Evolutionary conservation across 1,284 basidiomycete species (phyloP), one percentile per base, ranked within the genome.

Genomic region (Ganoderma boninense): DNA sequence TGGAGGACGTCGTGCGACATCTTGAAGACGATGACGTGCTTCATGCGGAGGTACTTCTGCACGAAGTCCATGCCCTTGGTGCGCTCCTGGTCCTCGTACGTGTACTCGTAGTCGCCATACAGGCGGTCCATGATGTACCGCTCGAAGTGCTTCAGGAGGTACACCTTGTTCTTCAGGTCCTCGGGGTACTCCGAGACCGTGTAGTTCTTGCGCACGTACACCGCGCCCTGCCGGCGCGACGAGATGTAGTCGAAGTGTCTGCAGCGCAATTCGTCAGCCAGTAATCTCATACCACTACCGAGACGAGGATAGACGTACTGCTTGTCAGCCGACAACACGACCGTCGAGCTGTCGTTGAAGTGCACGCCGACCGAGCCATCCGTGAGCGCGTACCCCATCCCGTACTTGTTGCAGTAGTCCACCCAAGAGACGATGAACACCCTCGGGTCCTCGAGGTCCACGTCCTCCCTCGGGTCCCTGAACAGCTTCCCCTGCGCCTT

Each of bases 361-460:
- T 98, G 92, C 26, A 98, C 95, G 10, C 96, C 96, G 38, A 98
- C 93, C 1, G 95, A 94, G 4, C 97, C 97, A 79, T 99, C 97
- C 40, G 95, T 97, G 77, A 99, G 86, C 1, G 96, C 96, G 80
- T 99, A 99, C 1, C 97, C 98, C 91, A 99, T 97, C 13, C 97
- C 98, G 82, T 99, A 99, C 84, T 98, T 98, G 81, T 97, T 96
- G 80, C 95, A 97, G 80, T 99, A 98, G 82, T 99, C 97, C 61
- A 99, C 93, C 97, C 97, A 99, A 11, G 95, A 96, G 2, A 95
- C 95, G 75, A 99, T 95, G 82, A 99, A 99, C 18, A 97, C 92
- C 66, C 86, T 88, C 52, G 97, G 95, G 16, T 91, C 86, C 0
- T 87, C 87, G 4, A 92, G 82, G 49, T 82, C 77, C 5, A 79